Evolutionary conservation across 2,329 filamentous ascomycete species (phyloP), one percentile per base, ranked within the genome.

Genomic region (Clonostachys sp.): DNA sequence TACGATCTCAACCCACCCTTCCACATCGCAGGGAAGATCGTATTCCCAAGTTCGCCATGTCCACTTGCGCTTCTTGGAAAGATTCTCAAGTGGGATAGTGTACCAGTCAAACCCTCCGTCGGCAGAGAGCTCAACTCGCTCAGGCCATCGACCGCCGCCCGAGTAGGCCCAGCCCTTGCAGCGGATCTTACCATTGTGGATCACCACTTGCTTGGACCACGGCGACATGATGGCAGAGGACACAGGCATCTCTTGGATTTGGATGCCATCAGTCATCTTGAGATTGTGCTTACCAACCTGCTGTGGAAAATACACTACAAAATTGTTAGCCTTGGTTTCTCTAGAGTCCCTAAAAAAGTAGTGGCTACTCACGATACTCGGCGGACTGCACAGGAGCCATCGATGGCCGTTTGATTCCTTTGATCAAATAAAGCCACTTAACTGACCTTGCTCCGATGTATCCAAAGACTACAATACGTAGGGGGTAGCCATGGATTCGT

Each of bases 191-290:
- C 83, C 82, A 14, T 77, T 71, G 53, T 86, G 82, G 0, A 85
- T 64, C 33, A 85, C 71, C 2, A 78, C 73, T n/a, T 83, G 74
- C 54, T 81, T 82, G 17, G 75, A 74, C 65, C 71, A 68, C 0
- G 84, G 84, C 0, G 75, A 69, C 78, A 86, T 86, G 55, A 87
- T 86, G 17, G 83, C 84, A 14, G 73, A 79, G 42, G 75, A 79
- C 5, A 87, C 83, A 0, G 84, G 84, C 83, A 87, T 88, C 35
- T 87, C 84, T 56, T 89, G 84, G 55, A 86, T 87, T 51, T 77
- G 78, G 51, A 84, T 83, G 0, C 81, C 83, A 42, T 81, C 79
- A 14, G 69, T 79, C 53, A 78, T 75, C 9, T 65, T 68, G 12
- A 73, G 68, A 51, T 87, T 87, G 54, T 87, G 81, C 63, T 87